Evolutionary conservation across 1,284 basidiomycete species (phyloP).

Genomic region (Boletus semigastroideus): DNA sequence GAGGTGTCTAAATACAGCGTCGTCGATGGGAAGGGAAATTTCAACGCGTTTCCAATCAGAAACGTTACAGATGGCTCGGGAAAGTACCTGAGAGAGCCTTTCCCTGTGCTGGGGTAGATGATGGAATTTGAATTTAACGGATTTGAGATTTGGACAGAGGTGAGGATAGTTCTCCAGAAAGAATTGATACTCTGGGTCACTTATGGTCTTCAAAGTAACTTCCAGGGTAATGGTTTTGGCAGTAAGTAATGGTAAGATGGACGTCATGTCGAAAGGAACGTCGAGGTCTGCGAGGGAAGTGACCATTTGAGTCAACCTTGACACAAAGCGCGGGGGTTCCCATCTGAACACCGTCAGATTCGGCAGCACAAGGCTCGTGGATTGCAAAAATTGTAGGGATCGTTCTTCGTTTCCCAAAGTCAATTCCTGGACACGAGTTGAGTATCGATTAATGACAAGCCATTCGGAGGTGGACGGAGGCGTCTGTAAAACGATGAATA

Average conservation of each 20-base stretch:
- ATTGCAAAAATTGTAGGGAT: not conserved
- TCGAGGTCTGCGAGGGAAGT: no score
- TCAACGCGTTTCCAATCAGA: constrained; percentile 1
- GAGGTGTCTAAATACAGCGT: constrained; percentile 1
- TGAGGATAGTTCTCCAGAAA: not conserved
- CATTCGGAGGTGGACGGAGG: not conserved
- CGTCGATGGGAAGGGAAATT: not conserved
- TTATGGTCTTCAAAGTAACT: not conserved
- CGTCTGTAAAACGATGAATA: not conserved
- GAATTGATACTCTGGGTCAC: not conserved
- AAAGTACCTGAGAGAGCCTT: not conserved
- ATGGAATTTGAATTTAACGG: not conserved
- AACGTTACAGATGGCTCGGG: not conserved
- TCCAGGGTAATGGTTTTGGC: not conserved
- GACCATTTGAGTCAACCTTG: not conserved
- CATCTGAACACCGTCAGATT: constrained; percentile 1
- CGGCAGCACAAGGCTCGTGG: not conserved
- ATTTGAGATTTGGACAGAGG: constrained; percentile 1
- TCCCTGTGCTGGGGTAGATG: not conserved
- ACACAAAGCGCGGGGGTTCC: not conserved
- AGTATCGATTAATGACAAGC: not conserved
- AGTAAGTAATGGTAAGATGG: not conserved
- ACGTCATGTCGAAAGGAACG: not conserved
- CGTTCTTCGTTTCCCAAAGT: not conserved
- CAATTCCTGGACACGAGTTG: not conserved